Percentiles rank a stretch among this genome's conserved stretches.
phyloP scores from a whole-genome alignment of 352 stramenopile genomes.

The Phytophthora pluvialis region DNA sequence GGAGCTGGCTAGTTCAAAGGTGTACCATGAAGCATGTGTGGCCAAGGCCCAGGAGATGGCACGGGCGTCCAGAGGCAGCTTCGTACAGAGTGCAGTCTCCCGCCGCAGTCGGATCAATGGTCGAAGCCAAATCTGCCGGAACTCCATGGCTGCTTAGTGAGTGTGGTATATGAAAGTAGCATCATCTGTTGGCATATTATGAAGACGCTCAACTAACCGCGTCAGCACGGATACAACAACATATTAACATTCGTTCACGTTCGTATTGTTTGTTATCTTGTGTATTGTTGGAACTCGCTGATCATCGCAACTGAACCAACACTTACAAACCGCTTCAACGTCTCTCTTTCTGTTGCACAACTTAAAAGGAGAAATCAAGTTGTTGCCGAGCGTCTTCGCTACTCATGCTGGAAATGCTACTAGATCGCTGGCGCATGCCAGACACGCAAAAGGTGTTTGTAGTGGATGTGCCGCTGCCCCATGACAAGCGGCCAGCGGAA shows the following conservation, averaged over 20 bases:
- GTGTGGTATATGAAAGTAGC: constrained; percentile 2
- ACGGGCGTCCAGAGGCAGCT: constrained; percentile 17
- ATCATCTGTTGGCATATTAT: constrained; percentile 2
- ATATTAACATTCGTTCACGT: constrained; percentile 6
- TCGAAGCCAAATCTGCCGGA: constrained; percentile 21
- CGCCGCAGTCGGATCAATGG: constrained; percentile 28
- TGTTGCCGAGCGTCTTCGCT: too few relatives aligned
- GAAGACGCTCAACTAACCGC: constrained; percentile 2
- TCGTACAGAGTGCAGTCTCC: constrained; percentile 32
- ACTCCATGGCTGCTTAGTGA: constrained; percentile 11
- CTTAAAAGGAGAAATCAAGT: too few relatives aligned
- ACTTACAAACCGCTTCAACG: too few relatives aligned
- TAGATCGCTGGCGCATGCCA: too few relatives aligned
- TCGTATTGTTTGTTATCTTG: background rate
- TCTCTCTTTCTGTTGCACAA: too few relatives aligned
- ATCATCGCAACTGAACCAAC: too few relatives aligned
- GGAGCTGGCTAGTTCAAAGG: constrained; percentile 39
- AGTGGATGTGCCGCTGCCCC: too few relatives aligned
- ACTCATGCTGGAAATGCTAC: too few relatives aligned
- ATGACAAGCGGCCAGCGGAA: too few relatives aligned
- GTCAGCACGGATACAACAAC: constrained; percentile 5
- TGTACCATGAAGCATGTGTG: constrained; percentile 28
- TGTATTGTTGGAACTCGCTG: too few relatives aligned
- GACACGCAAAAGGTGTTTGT: too few relatives aligned
- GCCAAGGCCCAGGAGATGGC: constrained; percentile 33